Evolutionary conservation across 1,284 basidiomycete species (phyloP), one percentile per base, ranked within the genome.

Genomic region (Coriolopsis trogii): DNA sequence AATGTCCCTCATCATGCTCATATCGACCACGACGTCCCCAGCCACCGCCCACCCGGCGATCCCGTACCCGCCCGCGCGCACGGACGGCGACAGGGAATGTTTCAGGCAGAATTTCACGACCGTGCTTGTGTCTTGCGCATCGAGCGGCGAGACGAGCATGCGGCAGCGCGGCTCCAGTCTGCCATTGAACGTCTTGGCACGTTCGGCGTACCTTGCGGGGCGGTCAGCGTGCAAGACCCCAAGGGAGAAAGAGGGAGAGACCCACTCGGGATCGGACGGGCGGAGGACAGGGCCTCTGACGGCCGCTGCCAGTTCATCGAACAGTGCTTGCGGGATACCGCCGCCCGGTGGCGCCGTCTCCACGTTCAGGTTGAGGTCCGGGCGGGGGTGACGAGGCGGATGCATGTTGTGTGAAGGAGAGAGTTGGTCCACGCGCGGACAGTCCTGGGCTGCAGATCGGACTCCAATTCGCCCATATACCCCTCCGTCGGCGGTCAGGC

Each of bases 41-140:
- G 84, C 85, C 46, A 95, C 82, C 12, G 90, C 82, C 89, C 91
- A 93, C 3, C 93, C 93, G 9, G 87, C 91, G 3, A 90, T 94
- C 6, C 91, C 93, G 65, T 89, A 94, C 0, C 93, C 93, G 15
- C 93, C 93, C 0, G 91, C 88, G 67, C 91, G 93, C 62, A 93
- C 77, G n/a, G 90, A 93, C 5, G 87, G 80, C n/a, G 86, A 85
- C 3, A 95, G 72, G 0, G 68, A 67, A 62, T 93, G 76, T 46
- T 81, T 78, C 16, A 64, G 67, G 64, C 92, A 94, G 68, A 94
- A 91, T 13, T 78, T 61, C 52, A 93, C 69, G 51, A 82, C 75
- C 57, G 77, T 77, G 77, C 86, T 89, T 36, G 92, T 82, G 63
- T 93, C 88, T 51, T 81, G 73, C 3, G 89, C 85, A 58, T 90